Conservation (phyloP, 805 yeast genomes). For the Zygosaccharomyces bailii region DNA sequence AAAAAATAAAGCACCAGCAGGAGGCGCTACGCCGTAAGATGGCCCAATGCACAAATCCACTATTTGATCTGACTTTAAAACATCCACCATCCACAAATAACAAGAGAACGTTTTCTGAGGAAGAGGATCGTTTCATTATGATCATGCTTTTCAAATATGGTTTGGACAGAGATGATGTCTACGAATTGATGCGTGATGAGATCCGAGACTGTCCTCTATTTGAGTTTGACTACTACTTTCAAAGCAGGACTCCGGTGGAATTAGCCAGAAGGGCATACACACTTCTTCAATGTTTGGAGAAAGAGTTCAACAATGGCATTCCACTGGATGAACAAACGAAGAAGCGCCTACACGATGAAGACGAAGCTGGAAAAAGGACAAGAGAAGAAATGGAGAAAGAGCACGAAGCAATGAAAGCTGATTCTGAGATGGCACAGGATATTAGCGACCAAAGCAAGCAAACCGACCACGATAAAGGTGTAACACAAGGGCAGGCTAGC, state of each 20-base stretch:
- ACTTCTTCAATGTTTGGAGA: slow-evolving; percentile 66
- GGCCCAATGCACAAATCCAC: slow-evolving; percentile 65
- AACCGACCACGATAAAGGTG: background rate
- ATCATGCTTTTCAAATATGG: slow-evolving; percentile 80
- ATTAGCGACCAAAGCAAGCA: background rate
- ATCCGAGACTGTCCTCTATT: slow-evolving; percentile 73
- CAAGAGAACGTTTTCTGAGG: slow-evolving; percentile 72
- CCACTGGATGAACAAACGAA: slow-evolving; percentile 26
- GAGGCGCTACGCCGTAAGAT: slow-evolving; percentile 77
- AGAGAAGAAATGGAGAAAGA: slow-evolving; percentile 25
- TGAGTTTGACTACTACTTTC: slow-evolving; percentile 83
- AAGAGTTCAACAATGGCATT: slow-evolving; percentile 54
- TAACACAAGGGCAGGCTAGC: slow-evolving; percentile 4
- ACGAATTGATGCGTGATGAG: slow-evolving; percentile 72
- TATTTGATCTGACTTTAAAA: slow-evolving; percentile 69
- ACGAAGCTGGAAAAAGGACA: slow-evolving; percentile 26
- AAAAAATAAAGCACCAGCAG: slow-evolving; percentile 62
- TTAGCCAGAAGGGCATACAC: slow-evolving; percentile 79
- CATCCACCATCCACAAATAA: slow-evolving; percentile 68
- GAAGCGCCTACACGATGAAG: slow-evolving; percentile 30
- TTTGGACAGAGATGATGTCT: slow-evolving; percentile 70
- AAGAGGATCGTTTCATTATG: slow-evolving; percentile 84
- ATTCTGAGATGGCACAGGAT: slow-evolving; percentile 7
- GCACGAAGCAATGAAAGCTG: slow-evolving; percentile 8
- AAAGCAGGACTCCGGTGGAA: slow-evolving; percentile 74